These are phyloP conservation scores for Botryotinia narcissicola DNA, from an alignment of 2,329 filamentous ascomycete species.

Conservation along the genomic window DNA sequence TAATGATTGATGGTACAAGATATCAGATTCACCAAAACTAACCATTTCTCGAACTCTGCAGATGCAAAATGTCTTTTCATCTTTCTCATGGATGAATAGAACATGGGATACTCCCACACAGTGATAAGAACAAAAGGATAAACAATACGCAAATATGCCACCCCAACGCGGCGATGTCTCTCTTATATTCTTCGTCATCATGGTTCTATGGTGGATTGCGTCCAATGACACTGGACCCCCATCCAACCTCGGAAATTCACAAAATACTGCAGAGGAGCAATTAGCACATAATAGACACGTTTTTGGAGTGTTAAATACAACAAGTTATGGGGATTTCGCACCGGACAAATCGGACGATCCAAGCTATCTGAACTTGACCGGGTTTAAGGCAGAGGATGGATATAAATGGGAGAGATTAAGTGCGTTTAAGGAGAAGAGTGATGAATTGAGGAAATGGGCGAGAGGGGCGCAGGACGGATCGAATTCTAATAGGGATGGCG, in stretches of 20 bases:
- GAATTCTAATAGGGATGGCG: constrained; percentile 1
- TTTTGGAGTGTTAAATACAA: constrained; percentile 53
- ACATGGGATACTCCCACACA: constrained; percentile 3
- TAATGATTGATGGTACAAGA: neutral
- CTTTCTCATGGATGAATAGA: constrained; percentile 4
- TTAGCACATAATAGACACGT: constrained; percentile 52
- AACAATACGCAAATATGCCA: constrained; percentile 27
- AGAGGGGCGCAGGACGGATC: constrained; percentile 37
- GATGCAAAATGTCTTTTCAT: constrained; percentile 1
- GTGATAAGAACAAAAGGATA: neutral
- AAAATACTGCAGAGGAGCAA: constrained; percentile 46
- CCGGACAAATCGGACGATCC: constrained; percentile 39
- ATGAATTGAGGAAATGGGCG: constrained; percentile 57
- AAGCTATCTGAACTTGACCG: constrained; percentile 68
- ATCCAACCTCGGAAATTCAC: constrained; percentile 45
- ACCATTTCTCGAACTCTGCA: neutral
- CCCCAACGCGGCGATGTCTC: constrained; percentile 34
- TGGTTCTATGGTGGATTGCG: constrained; percentile 38
- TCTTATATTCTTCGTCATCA: constrained; percentile 34
- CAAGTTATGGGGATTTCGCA: constrained; percentile 59
- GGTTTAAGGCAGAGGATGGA: constrained; percentile 69
- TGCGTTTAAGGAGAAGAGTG: constrained; percentile 62
- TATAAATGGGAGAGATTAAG: constrained; percentile 76
- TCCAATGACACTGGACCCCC: constrained; percentile 33
- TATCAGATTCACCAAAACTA: neutral